These are phyloP conservation scores for Rhododendron griersonianum DNA, from an alignment of 148 eudicot species.

Conservation along the genomic window DNA sequence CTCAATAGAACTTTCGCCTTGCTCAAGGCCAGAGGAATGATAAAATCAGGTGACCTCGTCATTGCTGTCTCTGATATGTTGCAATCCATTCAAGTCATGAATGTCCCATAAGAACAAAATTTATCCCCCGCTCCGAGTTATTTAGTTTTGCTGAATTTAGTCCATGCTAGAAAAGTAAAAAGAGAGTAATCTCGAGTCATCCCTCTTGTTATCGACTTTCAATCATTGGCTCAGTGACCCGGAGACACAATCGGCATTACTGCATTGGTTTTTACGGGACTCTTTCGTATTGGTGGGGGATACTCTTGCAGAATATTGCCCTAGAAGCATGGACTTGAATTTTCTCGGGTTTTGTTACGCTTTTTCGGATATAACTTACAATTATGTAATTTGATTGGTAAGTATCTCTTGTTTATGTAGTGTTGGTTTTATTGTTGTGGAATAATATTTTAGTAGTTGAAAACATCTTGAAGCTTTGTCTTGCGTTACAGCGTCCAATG, in stretches of 20 bases:
- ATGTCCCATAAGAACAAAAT: slow-evolving; percentile 56
- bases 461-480: background rate
- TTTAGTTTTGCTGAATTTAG: background rate
- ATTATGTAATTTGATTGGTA: background rate
- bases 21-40: slow-evolving; percentile 96
- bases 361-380: background rate
- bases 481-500: background rate
- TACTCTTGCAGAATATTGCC: background rate
- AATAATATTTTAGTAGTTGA: background rate
- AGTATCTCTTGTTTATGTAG: background rate
- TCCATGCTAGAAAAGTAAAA: background rate
- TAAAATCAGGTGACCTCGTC: slow-evolving; percentile 90
- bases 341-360: background rate
- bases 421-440: background rate
- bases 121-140: background rate
- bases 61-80: slow-evolving; percentile 94
- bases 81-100: slow-evolving; percentile 94
- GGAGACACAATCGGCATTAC: background rate
- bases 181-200: background rate
- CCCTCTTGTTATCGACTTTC: background rate
- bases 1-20: slow-evolving; percentile 78
- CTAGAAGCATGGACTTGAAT: background rate
- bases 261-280: background rate
- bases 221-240: background rate
- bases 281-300: background rate